A percentile compares a stretch with the other conserved stretches of the same genome.
These are phyloP conservation scores for Aureobasidium sp. DNA, from an alignment of 2,329 filamentous ascomycete species.

Conservation along the genomic window DNA sequence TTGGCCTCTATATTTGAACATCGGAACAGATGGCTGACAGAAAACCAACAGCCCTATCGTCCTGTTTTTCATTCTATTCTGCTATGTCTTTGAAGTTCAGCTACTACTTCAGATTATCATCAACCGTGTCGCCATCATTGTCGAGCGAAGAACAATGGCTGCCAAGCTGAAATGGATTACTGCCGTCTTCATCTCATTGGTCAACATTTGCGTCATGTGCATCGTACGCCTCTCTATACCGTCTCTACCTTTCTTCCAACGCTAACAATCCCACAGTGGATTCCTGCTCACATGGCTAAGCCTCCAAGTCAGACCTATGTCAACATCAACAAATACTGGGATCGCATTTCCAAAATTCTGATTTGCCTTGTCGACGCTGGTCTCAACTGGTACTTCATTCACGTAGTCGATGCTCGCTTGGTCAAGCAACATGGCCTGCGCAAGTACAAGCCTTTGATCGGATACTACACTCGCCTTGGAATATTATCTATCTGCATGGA, in stretches of 20 bases:
- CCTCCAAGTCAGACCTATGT: conserved; percentile 22
- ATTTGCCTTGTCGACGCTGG: conserved; percentile 29
- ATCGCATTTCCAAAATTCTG: conserved; percentile 30
- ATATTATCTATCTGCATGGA: conserved; percentile 44
- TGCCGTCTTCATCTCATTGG: conserved; percentile 30
- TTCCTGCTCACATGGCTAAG: conserved; percentile 30
- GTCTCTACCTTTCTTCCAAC: background rate
- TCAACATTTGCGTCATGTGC: conserved; percentile 19
- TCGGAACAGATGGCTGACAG: background rate
- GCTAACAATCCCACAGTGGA: conserved; percentile 21
- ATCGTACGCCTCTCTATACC: conserved; percentile 16
- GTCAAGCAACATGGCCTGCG: conserved; percentile 38
- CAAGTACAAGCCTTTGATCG: conserved; percentile 43
- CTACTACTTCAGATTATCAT: conserved; percentile 31
- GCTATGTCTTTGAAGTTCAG: conserved; percentile 15
- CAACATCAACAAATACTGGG: conserved; percentile 31
- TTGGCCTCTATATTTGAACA: background rate
- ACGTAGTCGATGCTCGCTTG: conserved; percentile 38
- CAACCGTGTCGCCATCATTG: conserved; percentile 25
- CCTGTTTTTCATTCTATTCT: conserved; percentile 21
- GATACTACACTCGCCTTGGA: conserved; percentile 44
- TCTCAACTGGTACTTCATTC: conserved; percentile 34
- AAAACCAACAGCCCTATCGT: background rate
- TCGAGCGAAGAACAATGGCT: conserved; percentile 17
- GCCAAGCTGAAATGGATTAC: conserved; percentile 29